A percentile compares a stretch with the other conserved stretches of the same genome.
phyloP scores from a whole-genome alignment of 495 filamentous ascomycete species.

The Tuber microsphaerosporum region DNA sequence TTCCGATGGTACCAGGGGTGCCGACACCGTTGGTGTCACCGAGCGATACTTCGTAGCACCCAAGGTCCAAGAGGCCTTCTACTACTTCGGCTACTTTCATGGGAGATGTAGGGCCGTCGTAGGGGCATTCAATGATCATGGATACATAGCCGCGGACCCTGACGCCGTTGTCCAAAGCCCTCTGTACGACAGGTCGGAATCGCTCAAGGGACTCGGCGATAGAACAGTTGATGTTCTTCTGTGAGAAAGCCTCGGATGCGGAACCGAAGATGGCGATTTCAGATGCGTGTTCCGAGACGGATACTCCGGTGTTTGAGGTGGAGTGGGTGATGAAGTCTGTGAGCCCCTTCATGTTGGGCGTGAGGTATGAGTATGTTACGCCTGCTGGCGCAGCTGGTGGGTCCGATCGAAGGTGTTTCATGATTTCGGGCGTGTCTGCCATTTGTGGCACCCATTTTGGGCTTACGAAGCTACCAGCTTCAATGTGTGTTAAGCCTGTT shows the following conservation, averaged over 20 bases:
- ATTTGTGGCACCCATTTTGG: slow-evolving; percentile 99
- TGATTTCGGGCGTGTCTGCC: slow-evolving; percentile 80
- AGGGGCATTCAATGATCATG: slow-evolving; percentile 88
- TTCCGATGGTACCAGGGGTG: slow-evolving; percentile 54
- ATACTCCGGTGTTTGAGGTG: slow-evolving; percentile 46
- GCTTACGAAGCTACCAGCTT: slow-evolving; percentile 88
- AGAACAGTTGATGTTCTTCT: slow-evolving; percentile 83
- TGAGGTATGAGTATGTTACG: slow-evolving; percentile 86
- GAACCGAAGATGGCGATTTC: slow-evolving; percentile 90
- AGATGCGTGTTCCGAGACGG: slow-evolving; percentile 44
- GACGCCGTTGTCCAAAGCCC: slow-evolving; percentile 63
- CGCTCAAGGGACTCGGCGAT: slow-evolving; percentile 72
- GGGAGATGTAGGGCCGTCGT: slow-evolving; percentile 79
- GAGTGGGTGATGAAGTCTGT: slow-evolving; percentile 42
- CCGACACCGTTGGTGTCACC: slow-evolving; percentile 97
- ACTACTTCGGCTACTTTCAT: slow-evolving; percentile 76
- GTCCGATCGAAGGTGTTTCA: slow-evolving; percentile 49
- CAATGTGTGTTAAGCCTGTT: slow-evolving; percentile 79
- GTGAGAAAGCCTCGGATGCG: slow-evolving; percentile 84
- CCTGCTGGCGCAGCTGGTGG: slow-evolving; percentile 53
- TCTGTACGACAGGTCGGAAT: slow-evolving; percentile 65
- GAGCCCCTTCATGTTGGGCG: slow-evolving; percentile 79
- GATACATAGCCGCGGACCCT: slow-evolving; percentile 89
- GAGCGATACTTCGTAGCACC: slow-evolving; percentile 86
- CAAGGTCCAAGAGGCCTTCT: slow-evolving; percentile 79